Conservation (phyloP, 768 basidiomycete species). For the Rhodotorula diobovata region DNA sequence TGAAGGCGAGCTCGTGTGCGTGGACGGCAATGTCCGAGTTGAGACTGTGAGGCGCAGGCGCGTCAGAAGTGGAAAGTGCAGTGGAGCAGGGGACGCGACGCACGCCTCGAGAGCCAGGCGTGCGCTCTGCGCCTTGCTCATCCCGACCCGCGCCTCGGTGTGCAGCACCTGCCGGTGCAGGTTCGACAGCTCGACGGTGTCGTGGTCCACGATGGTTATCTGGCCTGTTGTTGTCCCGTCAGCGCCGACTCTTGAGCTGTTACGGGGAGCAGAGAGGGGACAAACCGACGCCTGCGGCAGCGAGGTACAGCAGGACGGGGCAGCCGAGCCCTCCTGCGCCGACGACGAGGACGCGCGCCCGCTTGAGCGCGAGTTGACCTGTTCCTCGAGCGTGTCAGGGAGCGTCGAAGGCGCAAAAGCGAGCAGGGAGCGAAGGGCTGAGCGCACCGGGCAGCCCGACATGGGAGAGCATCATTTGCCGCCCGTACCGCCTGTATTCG, state of each 20-base stretch:
- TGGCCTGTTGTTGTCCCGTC: slow-evolving; percentile 54
- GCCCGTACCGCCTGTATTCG: slow-evolving; percentile 88
- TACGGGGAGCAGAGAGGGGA: slow-evolving; percentile 7
- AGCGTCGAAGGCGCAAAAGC: rapidly evolving
- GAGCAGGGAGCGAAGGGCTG: too few species aligned
- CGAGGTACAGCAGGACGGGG: slow-evolving; percentile 89
- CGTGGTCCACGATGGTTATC: slow-evolving; percentile 83
- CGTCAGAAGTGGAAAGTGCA: neutral
- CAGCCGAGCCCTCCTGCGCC: slow-evolving; percentile 96
- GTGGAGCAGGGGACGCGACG: slow-evolving; percentile 18
- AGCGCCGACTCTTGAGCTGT: neutral
- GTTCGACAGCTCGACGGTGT: slow-evolving; percentile 80
- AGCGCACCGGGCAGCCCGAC: slow-evolving; percentile 58
- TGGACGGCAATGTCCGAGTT: slow-evolving; percentile 67
- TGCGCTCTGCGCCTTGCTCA: slow-evolving; percentile 77
- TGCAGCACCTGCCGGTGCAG: slow-evolving; percentile 92
- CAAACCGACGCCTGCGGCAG: slow-evolving; percentile 84
- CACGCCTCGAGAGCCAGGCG: slow-evolving; percentile 65
- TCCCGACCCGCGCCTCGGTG: slow-evolving; percentile 63
- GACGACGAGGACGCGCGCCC: slow-evolving; percentile 73
- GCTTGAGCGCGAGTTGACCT: slow-evolving; percentile 75
- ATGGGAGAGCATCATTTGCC: slow-evolving; percentile 64
- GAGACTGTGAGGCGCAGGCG: slow-evolving; percentile 54
- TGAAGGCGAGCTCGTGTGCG: slow-evolving; percentile 49
- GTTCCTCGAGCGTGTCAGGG: neutral